Evolutionary conservation across 768 basidiomycete species (phyloP).

Genomic region (Psilocybe sp.): DNA sequence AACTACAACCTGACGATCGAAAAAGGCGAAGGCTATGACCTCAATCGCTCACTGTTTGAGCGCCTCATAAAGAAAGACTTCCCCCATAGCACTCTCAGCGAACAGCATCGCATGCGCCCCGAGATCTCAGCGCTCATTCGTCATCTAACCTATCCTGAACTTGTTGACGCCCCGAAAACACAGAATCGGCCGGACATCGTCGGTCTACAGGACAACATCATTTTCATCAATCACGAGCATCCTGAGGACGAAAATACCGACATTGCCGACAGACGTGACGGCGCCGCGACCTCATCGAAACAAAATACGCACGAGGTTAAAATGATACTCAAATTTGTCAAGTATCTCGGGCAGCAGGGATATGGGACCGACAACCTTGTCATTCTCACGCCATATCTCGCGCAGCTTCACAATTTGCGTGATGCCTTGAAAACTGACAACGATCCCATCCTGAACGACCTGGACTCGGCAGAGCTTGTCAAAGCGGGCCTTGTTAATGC

Average conservation of each 20-base stretch:
- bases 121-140: conserved; percentile 66
- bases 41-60: conserved; percentile 69
- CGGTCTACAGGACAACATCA: conserved; percentile 54
- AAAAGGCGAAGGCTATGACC: conserved; percentile 63
- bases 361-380: conserved; percentile 61
- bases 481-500: conserved; percentile 51
- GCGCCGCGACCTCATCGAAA: conserved; percentile 51
- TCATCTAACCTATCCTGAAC: conserved; percentile 61
- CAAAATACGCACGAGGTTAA: conserved; percentile 56
- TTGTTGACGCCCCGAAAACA: conserved; percentile 53
- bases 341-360: conserved; percentile 66
- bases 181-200: conserved; percentile 46
- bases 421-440: conserved; percentile 40
- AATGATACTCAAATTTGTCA: conserved; percentile 66
- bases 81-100: conserved; percentile 52
- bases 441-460: conserved; percentile 62
- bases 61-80: conserved; percentile 60
- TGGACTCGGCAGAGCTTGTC: conserved; percentile 57
- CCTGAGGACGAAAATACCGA: conserved; percentile 47
- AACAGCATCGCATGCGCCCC: conserved; percentile 75
- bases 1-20: conserved; percentile 64
- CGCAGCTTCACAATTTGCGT: conserved; percentile 54
- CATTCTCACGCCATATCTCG: conserved; percentile 67
- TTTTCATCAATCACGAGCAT: conserved; percentile 58
- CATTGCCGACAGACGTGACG: conserved; percentile 44